These are phyloP conservation scores for Leucocoprinus leucothites DNA, from an alignment of 768 basidiomycete genomes.

Conservation along the genomic window DNA sequence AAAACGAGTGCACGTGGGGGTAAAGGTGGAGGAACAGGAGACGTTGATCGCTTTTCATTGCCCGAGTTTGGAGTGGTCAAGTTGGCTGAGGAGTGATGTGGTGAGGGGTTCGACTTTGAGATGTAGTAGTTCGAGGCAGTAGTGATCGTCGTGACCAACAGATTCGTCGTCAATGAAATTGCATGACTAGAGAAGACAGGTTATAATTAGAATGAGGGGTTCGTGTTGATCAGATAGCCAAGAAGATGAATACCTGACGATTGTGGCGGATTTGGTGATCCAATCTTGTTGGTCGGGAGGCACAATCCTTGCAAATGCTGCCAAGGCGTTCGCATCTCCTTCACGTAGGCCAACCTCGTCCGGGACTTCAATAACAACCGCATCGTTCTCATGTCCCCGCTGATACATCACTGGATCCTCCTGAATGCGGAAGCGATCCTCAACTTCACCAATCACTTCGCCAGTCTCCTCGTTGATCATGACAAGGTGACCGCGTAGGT, in stretches of 20 bases:
- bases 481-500: conserved; percentile 57
- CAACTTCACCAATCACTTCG: conserved; percentile 68
- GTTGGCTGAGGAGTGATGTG: conserved; percentile 31
- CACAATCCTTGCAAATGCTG: conserved; percentile 58
- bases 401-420: conserved; percentile 57
- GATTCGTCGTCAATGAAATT: conserved; percentile 63
- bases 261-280: conserved; percentile 58
- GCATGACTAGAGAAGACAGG: conserved; percentile 44
- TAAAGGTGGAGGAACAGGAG: conserved; percentile 23
- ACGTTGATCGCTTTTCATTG: conserved; percentile 7
- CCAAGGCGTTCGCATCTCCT: conserved; percentile 39
- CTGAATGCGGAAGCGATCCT: conserved; percentile 48
- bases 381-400: conserved; percentile 51
- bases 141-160: conserved; percentile 59
- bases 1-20: conserved; percentile 51
- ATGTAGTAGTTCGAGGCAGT: conserved; percentile 63
- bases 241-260: conserved; percentile 50
- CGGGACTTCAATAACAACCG: conserved; percentile 72
- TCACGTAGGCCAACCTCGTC: conserved; percentile 36
- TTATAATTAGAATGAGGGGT: conserved; percentile 8
- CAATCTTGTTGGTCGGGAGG: conserved; percentile 69
- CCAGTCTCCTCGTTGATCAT: conserved; percentile 72
- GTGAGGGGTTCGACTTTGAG: conserved; percentile 48
- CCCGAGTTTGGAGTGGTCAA: not conserved
- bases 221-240: not conserved